Percentiles rank a stretch among this genome's conserved stretches.
Conservation (phyloP, 1,284 basidiomycete genomes). For the Ceratobasidium sp. region DNA sequence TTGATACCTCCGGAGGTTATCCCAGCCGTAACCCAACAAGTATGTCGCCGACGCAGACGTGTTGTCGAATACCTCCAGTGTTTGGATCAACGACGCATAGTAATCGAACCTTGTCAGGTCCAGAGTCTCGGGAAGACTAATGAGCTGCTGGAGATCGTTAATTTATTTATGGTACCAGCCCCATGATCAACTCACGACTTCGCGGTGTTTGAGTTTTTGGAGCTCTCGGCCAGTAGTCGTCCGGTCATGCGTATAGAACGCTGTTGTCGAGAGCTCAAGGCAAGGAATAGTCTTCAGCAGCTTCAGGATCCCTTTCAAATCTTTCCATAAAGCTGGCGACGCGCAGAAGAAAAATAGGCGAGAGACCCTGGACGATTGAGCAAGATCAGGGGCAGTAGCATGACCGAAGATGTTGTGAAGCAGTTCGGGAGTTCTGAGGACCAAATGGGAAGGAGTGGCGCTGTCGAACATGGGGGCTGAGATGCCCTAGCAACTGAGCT, state of each 20-base stretch:
- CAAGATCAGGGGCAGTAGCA: not conserved
- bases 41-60: not conserved
- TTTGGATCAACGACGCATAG: slow-evolving; percentile 24
- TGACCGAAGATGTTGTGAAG: not conserved
- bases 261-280: not conserved
- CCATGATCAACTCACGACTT: slow-evolving; percentile 10
- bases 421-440: not conserved
- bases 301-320: slow-evolving; percentile 1
- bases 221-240: not conserved
- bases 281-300: slow-evolving; percentile 11
- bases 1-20: not conserved
- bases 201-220: not conserved
- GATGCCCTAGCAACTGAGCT: not conserved
- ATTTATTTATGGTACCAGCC: not conserved
- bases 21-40: not conserved
- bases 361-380: slow-evolving; percentile 13
- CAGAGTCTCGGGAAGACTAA: slow-evolving; percentile 12
- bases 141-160: not conserved
- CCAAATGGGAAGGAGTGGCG: not conserved
- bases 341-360: slow-evolving; percentile 24
- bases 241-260: not conserved
- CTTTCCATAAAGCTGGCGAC: slow-evolving; percentile 25
- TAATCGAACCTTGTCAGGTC: slow-evolving; percentile 26
- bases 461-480: not conserved
- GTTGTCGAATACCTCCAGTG: slow-evolving; percentile 21